Evolutionary conservation across 2,329 filamentous ascomycete genomes (phyloP), one percentile per base, ranked within the genome.

Genomic region (Curvularia hawaiiensis): DNA sequence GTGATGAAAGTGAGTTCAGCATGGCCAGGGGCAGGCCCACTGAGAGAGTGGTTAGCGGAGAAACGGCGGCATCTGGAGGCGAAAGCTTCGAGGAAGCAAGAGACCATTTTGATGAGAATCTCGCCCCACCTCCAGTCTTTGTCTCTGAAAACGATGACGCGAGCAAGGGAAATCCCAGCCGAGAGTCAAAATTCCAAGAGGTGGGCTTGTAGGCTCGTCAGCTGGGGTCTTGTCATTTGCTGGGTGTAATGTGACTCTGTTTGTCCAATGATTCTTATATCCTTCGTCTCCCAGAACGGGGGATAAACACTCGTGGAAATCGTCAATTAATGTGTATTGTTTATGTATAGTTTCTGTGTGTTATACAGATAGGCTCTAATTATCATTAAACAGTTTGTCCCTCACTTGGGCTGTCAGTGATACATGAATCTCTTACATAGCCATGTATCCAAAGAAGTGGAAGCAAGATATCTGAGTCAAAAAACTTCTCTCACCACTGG

Each of bases 51-150:
- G 52, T 54, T 10, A 73, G 63, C 35, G 64, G 63, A 2, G 67
- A 76, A n/a, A 73, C 75, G 44, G 77, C 72, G 28, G 75, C 61
- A 39, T 72, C 65, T 38, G 75, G 69, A 20, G 72, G 80, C 26
- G 69, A 81, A 6, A 81, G 83, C 43, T 81, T 82, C 52, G 82
- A 85, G 55, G 84, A 85, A 71, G 81, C 79, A 10, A 77, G 77
- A 57, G 81, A 83, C 64, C 70, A 72, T 43, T 82, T 83, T 56
- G 81, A 85, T 60, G 79, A 82, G 63, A 75, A 69, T 38, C 67
- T 75, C 20, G 72, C 66, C 24, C 78, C 79, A 38, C 75, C 77
- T 16, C 77, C 78, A 38, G 75, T 69, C 33, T 79, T 80, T 40
- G 63, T 64, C 9, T 63, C 64, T 28, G 63, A 67, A 9, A 55